Evolutionary conservation across 164 flowering plant species (phyloP), one percentile per base, ranked within the genome.

Genomic region (Vitis rotundifolia): DNA sequence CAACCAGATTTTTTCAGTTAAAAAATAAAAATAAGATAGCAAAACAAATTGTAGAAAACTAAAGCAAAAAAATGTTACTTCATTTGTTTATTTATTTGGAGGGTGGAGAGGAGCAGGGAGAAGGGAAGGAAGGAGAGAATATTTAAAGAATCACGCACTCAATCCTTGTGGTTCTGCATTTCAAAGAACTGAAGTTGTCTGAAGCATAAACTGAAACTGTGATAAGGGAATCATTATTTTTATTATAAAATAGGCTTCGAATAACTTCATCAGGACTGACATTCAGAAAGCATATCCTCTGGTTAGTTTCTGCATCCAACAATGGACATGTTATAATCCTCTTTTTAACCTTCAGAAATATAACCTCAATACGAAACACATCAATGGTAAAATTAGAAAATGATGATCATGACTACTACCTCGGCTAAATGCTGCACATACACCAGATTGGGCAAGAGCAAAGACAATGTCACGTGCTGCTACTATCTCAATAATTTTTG

Each of bases 151-250:
- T 47, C 29, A 74, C 97, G 37, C 71, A 96, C 99, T 96, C 99
- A 66, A 92, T 96, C 71, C 97, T 88, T 58, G 99, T 96, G 68
- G 91, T 83, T 88, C 97, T 87, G 88, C 99, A 96, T 79, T 92
- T 96, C 82, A 96, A 82, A 19, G 98, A 96, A 71, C 99, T 96
- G 88, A 91, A 96, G 74, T 87, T 93, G 80, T 96, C 99, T 37
- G 99, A 96, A 65, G 98, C 99, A 86, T 96, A 96, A 62, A 96
- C 99, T 55, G 99, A 96, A 80, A 96, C 98, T 47, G 99, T 96
- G 79, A 96, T 96, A 58, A 93, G 93, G 9, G 98, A 96, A 69
- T 96, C 98, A 71, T 96, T 96, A 78, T 93, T 96, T 75, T 96
- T 96, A 69, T 96, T 93, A 75, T 92, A 96, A 68, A 96, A 96